Evolutionary conservation across 2,329 filamentous ascomycete species (phyloP), one percentile per base, ranked within the genome.

Genomic region (Aspergillus pseudoterreus): DNA sequence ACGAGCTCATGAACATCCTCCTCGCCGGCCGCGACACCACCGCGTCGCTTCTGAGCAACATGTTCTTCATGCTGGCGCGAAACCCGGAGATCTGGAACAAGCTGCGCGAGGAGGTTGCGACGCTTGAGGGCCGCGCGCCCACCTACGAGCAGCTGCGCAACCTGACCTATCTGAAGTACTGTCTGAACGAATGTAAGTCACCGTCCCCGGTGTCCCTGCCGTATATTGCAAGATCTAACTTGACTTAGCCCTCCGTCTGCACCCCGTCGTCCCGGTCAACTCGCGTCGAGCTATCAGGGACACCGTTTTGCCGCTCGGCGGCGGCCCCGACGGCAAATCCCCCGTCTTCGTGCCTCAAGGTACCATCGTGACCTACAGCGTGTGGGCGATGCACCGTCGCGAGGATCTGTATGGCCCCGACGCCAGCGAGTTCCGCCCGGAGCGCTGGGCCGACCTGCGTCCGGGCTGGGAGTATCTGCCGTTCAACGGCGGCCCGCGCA

Each of bases 331-430:
- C 66, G 64, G 73, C 30, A 70, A 71, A 2, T 72, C 78, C 32
- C 86, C 86, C 0, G 63, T 92, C 1, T 80, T 82, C 48, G 73
- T 90, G 3, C 78, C 81, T 46, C 86, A 88, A 65, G 82, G 84
- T 61, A 82, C 82, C 0, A 71, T 80, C 10, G 74, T 92, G 52
- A 77, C 70, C 43, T 92, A 89, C 75, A 83, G 77, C 42, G 77
- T 86, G 0, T 79, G 88, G 47, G 70, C 82, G 5, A 87, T 92
- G 87, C 88, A 92, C 63, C 82, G 88, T 1, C 81, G 86, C 10
- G 62, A 63, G 15, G 75, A 78, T 43, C 63, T 72, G 48, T 79
- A 66, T 49, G 75, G 75, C 0, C 39, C 60, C 3, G 76, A 79
- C 47, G 73, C 72, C 4, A 60, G 75, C 1, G 70, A 70, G 17